These are phyloP conservation scores for Xylariaceae sp. DNA, from an alignment of 2,329 filamentous ascomycete species.

Conservation along the genomic window DNA sequence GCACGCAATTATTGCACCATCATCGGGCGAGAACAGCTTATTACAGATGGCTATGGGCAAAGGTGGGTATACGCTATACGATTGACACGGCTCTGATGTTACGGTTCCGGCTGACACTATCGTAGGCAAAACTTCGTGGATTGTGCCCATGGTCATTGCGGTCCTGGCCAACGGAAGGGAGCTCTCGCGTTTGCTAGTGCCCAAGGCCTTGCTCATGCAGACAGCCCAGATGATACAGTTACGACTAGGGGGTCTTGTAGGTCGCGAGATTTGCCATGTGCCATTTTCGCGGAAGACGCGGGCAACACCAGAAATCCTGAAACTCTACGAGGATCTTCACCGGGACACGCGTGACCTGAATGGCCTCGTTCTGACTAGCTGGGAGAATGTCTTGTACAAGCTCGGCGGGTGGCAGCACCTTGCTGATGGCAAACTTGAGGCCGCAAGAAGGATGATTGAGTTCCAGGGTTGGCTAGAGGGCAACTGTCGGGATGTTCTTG, in stretches of 20 bases:
- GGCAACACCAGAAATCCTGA: conserved; percentile 29
- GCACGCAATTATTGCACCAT: conserved; percentile 54
- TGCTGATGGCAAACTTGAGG: conserved; percentile 40
- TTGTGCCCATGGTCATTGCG: conserved; percentile 53
- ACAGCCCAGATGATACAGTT: conserved; percentile 56
- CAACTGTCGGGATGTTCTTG: conserved; percentile 58
- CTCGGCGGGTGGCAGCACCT: conserved; percentile 59
- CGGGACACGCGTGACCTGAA: conserved; percentile 37
- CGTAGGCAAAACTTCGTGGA: conserved; percentile 56
- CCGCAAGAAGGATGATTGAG: conserved; percentile 47
- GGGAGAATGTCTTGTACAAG: conserved; percentile 64
- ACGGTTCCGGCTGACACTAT: conserved; percentile 5
- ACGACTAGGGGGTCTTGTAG: conserved; percentile 54
- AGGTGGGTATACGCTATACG: conserved; percentile 18
- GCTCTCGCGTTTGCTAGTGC: conserved; percentile 55
- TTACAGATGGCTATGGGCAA: conserved; percentile 69
- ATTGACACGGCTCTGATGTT: neutral
- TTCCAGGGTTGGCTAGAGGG: conserved; percentile 50
- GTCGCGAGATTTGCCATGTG: conserved; percentile 52
- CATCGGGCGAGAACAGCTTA: conserved; percentile 54
- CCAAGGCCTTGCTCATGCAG: conserved; percentile 55
- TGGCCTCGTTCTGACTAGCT: conserved; percentile 58
- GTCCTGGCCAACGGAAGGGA: conserved; percentile 43
- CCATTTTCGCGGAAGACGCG: conserved; percentile 56
- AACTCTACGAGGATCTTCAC: conserved; percentile 39